Conservation (phyloP, 306 rosid genomes). For the Cicer pinnatifidum region DNA sequence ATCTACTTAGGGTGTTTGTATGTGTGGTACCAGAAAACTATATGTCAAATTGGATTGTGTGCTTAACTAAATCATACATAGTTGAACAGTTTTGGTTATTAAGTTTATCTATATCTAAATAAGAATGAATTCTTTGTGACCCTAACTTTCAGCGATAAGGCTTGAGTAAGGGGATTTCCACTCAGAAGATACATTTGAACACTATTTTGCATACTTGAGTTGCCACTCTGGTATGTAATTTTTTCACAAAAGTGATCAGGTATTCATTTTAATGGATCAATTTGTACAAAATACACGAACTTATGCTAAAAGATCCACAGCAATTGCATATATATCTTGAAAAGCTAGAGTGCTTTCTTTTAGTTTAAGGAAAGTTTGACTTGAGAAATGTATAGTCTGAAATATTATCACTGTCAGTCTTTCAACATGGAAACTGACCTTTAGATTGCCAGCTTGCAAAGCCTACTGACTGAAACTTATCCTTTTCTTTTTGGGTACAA, state of each 20-base stretch:
- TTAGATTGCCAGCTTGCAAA: slow-evolving; percentile 32
- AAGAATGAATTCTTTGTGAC: slow-evolving; percentile 14
- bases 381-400: background rate
- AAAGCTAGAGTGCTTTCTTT: background rate
- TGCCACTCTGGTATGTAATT: slow-evolving; percentile 3
- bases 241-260: background rate
- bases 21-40: slow-evolving; percentile 28
- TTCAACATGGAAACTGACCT: slow-evolving; percentile 5
- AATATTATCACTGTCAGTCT: background rate
- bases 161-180: slow-evolving; percentile 42
- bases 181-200: background rate
- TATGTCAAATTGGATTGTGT: slow-evolving; percentile 6
- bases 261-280: slow-evolving; percentile 7
- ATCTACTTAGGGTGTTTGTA: slow-evolving; percentile 19
- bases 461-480: background rate
- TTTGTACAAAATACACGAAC: background rate
- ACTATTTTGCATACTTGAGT: slow-evolving; percentile 12
- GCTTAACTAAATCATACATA: slow-evolving; percentile 1
- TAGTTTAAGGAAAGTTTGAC: slow-evolving; percentile 24
- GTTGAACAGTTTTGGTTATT: background rate
- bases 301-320: slow-evolving; percentile 1
- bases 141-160: slow-evolving; percentile 1
- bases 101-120: background rate
- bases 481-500: background rate
- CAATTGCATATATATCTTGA: slow-evolving; percentile 14